phyloP scores from a whole-genome alignment of 2,329 filamentous ascomycete species.

The Sarocladiaceae sp. region DNA sequence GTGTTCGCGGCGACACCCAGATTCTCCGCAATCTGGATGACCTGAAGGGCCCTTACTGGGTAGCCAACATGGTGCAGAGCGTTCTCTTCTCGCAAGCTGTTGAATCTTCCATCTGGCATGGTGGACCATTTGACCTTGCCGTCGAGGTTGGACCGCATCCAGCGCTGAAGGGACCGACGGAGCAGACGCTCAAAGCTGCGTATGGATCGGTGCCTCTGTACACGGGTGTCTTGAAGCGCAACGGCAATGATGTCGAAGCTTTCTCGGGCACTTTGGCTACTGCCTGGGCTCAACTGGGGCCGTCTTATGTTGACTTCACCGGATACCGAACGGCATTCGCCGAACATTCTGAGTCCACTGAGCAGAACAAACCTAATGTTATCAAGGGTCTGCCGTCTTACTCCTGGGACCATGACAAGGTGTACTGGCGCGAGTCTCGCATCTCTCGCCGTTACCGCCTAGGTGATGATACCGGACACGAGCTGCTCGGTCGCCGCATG shows the following conservation, averaged over 20 bases:
- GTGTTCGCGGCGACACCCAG: slow-evolving; percentile 12
- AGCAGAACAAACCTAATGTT: slow-evolving; percentile 20
- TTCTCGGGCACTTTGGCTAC: slow-evolving; percentile 27
- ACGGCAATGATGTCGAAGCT: slow-evolving; percentile 14
- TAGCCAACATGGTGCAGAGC: slow-evolving; percentile 24
- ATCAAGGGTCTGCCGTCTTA: slow-evolving; percentile 44
- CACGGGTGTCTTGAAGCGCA: neutral
- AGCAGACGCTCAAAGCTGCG: slow-evolving; percentile 35
- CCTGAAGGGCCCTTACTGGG: slow-evolving; percentile 34
- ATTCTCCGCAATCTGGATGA: slow-evolving; percentile 2
- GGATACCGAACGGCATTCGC: neutral
- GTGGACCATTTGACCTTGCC: slow-evolving; percentile 11
- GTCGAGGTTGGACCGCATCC: slow-evolving; percentile 41
- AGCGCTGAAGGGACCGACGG: slow-evolving; percentile 38
- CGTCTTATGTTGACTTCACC: neutral
- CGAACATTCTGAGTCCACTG: slow-evolving; percentile 18
- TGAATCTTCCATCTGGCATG: slow-evolving; percentile 1
- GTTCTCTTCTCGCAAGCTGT: neutral
- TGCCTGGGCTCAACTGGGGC: slow-evolving; percentile 24
- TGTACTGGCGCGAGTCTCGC: slow-evolving; percentile 48
- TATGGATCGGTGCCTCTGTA: neutral
- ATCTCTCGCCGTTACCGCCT: slow-evolving; percentile 37
- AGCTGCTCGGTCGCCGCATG: slow-evolving; percentile 42
- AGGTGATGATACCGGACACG: slow-evolving; percentile 39
- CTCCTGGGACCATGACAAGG: slow-evolving; percentile 46